Evolutionary conservation across 352 stramenopile genomes (phyloP), one percentile per base, ranked within the genome.

Genomic region (Blastocystis sp.): DNA sequence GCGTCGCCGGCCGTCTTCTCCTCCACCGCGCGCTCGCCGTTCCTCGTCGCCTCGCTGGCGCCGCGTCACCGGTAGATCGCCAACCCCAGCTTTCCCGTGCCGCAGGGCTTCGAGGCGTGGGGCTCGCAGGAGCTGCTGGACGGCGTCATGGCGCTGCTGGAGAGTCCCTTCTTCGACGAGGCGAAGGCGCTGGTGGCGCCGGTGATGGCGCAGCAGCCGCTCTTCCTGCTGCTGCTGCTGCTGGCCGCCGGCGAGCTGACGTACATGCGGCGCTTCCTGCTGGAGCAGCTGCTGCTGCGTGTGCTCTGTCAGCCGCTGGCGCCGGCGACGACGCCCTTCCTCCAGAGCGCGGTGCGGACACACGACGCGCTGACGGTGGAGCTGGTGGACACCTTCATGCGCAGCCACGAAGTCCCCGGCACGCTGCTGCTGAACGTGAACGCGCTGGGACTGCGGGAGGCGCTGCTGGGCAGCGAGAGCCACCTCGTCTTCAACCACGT

Each of bases 401-500:
- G 32, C 27, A 65, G 48, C 29, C 69, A 81, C 40, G 48, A 81
- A 24, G 27, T 81, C 9, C 46, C 69, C 3, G 24, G 24, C 29
- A 6, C 21, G 21, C 53, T 81, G 7, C 24, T 81, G 16, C 6
- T 81, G 2, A 81, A 81, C 36, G 40, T 81, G 2, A 81, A 81
- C 40, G 42, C 61, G 46, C 21, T 81, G 21, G 27, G 42, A 11
- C 53, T 81, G 29, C 69, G 63, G 48, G 48, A 29, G 0, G 2
- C 18, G 24, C 32, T 81, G 1, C 51, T 81, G 16, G 16, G 7
- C 6, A 65, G 44, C 24, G 29, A 34, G 4, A 6, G 44, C 42
- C 36, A 64, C 42, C 34, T 64, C 36, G 69, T 81, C 1, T 81
- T 81, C 51, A 63, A 81, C n/a, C 69, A 81, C 18, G 18, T 81